Base-by-base conservation (phyloP, 2,329 filamentous ascomycete genomes). In the Scopulariopsis brevicaulis region DNA sequence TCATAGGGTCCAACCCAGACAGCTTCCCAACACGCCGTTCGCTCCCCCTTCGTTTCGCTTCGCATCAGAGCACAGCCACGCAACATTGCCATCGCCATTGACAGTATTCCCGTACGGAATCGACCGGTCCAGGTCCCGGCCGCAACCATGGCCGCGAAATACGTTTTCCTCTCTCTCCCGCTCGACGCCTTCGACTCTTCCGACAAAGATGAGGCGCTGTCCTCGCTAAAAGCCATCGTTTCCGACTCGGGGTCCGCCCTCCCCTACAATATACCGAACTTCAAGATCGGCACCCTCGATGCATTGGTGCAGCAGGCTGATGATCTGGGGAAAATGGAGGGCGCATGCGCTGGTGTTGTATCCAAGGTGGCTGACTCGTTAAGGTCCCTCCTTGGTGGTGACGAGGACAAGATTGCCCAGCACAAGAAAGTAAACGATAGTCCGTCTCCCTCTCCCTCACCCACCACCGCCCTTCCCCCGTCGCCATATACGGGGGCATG, bases 271-370 rank as follows among this genome's bases (percentile, higher is more conserved):
- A 87, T 97, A 62, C 94, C 94, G 22, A 87, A 91, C 63, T 96
- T 99, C 81, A 99, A 97, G 78, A 96, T 99, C 70, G 94, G 94
- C 59, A 96, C 94, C 0, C 81, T 99, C 43, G 94, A 99, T 74
- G 90, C 89, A 46, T 80, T 99, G 59, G 91, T 99, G 52, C 90
- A 96, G 74, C 93, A 99, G 73, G 94, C 94, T 59, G 94, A 99
- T 68, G 94, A 97, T 68, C 78, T 99, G 58, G 81, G 86, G 60
- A 97, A 96, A 82, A 84, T 97, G 56, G 90, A 95, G 64, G 72
- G 79, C 40, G 80, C 82, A 40, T 96, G 91, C 70, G 84, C 92
- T 72, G 82, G 79, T 57, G 90, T 96, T 7, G 92, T 96, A 46
- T 80, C 80, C 65, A 97, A 96, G 75, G 89, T 97, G 43, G 85